phyloP scores from a whole-genome alignment of 2,329 filamentous ascomycete species.

The Venturia pyrina region DNA sequence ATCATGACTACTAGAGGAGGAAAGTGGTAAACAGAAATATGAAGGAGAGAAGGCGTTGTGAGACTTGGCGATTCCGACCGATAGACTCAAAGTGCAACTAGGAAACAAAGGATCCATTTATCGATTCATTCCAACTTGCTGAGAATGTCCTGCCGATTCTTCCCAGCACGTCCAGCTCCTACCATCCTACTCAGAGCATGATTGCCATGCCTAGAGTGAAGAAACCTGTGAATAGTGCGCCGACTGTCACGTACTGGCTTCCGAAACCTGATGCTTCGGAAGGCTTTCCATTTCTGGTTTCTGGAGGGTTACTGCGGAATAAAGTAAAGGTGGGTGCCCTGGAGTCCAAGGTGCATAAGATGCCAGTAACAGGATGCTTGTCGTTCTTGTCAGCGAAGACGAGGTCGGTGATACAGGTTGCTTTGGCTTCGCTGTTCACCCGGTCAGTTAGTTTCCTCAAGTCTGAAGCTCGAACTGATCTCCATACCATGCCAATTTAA shows the following conservation, averaged over 20 bases:
- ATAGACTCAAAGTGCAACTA: too few species aligned
- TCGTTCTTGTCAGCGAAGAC: neutral
- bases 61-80: too few species aligned
- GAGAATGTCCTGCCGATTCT: neutral
- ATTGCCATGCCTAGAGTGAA: neutral
- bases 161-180: neutral
- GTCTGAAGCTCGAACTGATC: neutral
- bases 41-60: too few species aligned
- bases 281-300: neutral
- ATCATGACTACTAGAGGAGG: conserved; percentile 24
- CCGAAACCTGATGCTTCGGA: neutral
- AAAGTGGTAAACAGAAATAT: conserved; percentile 16
- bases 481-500: neutral
- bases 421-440: neutral
- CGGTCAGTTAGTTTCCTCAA: neutral
- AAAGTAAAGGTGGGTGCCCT: neutral
- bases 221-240: neutral
- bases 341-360: neutral
- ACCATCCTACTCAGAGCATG: neutral
- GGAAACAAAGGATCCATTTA: too few species aligned
- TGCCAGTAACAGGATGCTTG: neutral
- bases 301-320: neutral
- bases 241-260: neutral
- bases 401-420: neutral
- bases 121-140: neutral